Conservation (phyloP, 1,284 basidiomycete genomes). For the Meripilus lineatus region DNA sequence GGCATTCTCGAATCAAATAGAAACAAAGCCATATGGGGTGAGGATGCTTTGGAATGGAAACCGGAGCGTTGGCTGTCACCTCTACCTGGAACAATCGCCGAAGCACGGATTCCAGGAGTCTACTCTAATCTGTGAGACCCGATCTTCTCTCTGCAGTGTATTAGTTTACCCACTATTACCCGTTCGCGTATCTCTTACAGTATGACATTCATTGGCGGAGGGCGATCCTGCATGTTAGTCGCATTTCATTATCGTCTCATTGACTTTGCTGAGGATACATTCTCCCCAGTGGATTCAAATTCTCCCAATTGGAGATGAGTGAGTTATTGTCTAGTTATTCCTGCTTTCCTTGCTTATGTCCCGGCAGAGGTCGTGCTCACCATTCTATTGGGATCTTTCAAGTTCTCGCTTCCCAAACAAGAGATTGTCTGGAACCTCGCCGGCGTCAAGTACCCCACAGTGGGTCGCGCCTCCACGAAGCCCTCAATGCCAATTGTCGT, state of each 20-base stretch:
- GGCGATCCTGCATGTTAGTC: conserved; percentile 28
- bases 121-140: conserved; percentile 21
- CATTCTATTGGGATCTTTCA: conserved; percentile 9
- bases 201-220: conserved; percentile 30
- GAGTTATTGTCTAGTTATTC: not conserved
- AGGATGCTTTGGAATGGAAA: conserved; percentile 26
- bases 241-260: no score
- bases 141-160: not conserved
- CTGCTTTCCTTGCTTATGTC: not conserved
- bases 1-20: conserved; percentile 24
- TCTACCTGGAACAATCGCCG: conserved; percentile 15
- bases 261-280: no score
- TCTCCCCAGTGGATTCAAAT: conserved; percentile 10
- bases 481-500: conserved; percentile 4
- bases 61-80: conserved; percentile 27
- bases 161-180: not conserved
- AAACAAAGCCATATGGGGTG: conserved; percentile 26
- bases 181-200: conserved; percentile 17
- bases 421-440: conserved; percentile 12
- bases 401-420: conserved; percentile 5
- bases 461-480: conserved; percentile 7
- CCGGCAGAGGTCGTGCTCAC: conserved; percentile 14
- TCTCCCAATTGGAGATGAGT: conserved; percentile 11
- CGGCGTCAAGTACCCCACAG: conserved; percentile 10
- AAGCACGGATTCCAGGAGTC: conserved; percentile 20